Evolutionary conservation across 106 monocot genomes (phyloP).

Genomic region (Xerophyta viscosa): DNA sequence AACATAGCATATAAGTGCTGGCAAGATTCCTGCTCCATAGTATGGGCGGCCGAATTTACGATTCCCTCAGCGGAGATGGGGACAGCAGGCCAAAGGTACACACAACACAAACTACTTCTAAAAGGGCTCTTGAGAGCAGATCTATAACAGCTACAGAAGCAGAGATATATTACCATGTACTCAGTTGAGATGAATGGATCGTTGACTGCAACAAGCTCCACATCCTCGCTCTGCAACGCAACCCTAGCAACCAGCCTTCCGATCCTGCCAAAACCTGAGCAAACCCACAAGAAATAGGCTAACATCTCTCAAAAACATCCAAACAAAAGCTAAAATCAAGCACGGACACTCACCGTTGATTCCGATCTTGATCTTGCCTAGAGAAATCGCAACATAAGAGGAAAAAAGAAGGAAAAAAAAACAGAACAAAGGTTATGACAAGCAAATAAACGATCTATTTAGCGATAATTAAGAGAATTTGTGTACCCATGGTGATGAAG

Average conservation of each 20-base stretch:
- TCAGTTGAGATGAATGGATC: constrained; percentile 95
- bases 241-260: constrained; percentile 82
- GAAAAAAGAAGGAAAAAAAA: no score
- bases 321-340: background rate
- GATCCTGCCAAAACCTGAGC: constrained; percentile 81
- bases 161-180: constrained; percentile 85
- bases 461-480: no score
- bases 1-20: no score
- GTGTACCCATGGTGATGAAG: no score
- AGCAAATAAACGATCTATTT: no score
- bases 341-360: background rate
- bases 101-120: no score
- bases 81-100: no score
- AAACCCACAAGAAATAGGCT: background rate
- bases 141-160: background rate
- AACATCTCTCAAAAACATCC: background rate
- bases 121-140: no score
- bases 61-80: background rate
- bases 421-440: no score
- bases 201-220: constrained; percentile 89
- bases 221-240: constrained; percentile 66
- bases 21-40: no score
- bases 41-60: no score
- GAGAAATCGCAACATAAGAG: no score
- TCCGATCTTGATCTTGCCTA: constrained; percentile 4